Percentiles rank a stretch among this genome's conserved stretches.
phyloP scores from a whole-genome alignment of 306 rosid species.

The Macrotyloma uniflorum region DNA sequence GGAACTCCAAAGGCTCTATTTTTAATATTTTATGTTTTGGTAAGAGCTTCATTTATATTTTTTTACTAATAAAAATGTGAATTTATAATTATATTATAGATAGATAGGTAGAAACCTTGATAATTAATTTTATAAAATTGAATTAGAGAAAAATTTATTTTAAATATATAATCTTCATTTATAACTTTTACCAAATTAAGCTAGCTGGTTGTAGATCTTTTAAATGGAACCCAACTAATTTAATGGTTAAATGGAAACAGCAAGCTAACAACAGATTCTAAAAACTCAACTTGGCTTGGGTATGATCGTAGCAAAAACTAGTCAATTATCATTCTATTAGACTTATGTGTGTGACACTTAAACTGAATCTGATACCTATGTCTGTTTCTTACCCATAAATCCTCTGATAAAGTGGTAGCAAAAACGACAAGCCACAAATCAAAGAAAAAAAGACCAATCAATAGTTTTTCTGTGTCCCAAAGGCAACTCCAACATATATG shows the following conservation, averaged over 20 bases:
- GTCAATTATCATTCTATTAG: constrained; percentile 27
- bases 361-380: constrained; percentile 54
- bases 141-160: too few species aligned
- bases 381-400: constrained; percentile 51
- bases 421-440: constrained; percentile 42
- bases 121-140: too few species aligned
- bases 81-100: too few species aligned
- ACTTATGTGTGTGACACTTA: constrained; percentile 16
- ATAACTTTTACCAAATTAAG: background rate
- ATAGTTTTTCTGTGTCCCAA: background rate
- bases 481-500: constrained; percentile 28
- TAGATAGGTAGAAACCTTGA: too few species aligned
- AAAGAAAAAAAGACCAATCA: constrained; percentile 24
- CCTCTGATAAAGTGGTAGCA: constrained; percentile 35
- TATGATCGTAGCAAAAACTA: background rate
- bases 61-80: too few species aligned
- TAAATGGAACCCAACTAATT: constrained; percentile 3
- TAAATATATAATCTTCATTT: background rate
- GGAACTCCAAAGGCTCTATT: too few species aligned
- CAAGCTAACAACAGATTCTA: background rate
- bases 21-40: too few species aligned
- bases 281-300: background rate
- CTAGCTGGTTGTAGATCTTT: background rate
- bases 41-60: too few species aligned
- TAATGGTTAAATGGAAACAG: background rate